Percentiles rank a stretch among this genome's conserved stretches.
Evolutionary conservation across 495 filamentous ascomycete genomes (phyloP).

Genomic region (Xylaria venustula): DNA sequence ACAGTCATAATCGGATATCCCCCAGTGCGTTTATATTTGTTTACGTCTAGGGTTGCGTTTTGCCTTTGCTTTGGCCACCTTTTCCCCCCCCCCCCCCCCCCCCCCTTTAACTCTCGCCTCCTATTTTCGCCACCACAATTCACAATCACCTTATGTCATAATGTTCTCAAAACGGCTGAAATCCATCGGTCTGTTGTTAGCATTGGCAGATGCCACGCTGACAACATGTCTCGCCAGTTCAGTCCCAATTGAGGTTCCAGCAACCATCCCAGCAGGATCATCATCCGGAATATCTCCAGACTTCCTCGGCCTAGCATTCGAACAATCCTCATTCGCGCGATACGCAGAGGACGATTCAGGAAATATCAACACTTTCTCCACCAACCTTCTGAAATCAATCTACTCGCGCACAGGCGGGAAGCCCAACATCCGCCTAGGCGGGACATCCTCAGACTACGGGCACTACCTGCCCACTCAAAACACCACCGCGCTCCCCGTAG

Average conservation of each 20-base stretch:
- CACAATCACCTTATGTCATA: background rate
- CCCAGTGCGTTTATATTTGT: too few relatives aligned
- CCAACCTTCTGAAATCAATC: conserved; percentile 26
- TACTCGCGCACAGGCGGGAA: conserved; percentile 26
- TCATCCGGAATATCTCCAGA: conserved; percentile 20
- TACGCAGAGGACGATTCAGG: conserved; percentile 26
- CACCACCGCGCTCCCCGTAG: conserved; percentile 24
- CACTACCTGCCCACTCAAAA: conserved; percentile 26
- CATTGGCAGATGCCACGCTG: conserved; percentile 5
- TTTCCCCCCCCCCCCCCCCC: too few relatives aligned
- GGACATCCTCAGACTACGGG: conserved; percentile 29
- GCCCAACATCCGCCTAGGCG: conserved; percentile 29
- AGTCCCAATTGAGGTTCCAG: conserved; percentile 15
- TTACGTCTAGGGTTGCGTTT: too few relatives aligned
- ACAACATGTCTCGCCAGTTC: conserved; percentile 13
- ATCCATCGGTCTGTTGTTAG: conserved; percentile 11
- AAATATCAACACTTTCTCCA: conserved; percentile 25
- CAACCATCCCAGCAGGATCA: background rate
- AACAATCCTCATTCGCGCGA: conserved; percentile 26
- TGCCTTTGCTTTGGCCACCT: too few relatives aligned
- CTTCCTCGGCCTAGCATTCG: conserved; percentile 29
- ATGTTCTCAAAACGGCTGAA: background rate
- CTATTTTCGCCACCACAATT: background rate
- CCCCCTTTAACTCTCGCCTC: too few relatives aligned
- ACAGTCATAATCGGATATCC: too few relatives aligned